These are phyloP conservation scores for Aquilaria sinensis DNA, from an alignment of 345 rosid species.

Conservation along the genomic window DNA sequence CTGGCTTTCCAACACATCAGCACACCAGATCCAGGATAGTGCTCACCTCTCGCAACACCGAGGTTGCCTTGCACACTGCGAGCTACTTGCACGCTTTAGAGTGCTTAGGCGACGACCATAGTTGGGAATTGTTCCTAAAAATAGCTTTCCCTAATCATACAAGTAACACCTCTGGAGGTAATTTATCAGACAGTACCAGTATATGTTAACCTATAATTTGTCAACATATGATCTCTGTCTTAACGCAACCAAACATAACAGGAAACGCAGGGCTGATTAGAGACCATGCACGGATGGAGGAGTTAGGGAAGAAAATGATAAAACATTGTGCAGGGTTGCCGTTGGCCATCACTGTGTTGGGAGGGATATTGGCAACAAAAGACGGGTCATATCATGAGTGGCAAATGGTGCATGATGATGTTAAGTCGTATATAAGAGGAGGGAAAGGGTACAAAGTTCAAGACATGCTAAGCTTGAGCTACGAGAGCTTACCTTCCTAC, in stretches of 20 bases:
- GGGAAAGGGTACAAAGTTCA: constrained; percentile 1
- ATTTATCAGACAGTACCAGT: no score
- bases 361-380: constrained; percentile 24
- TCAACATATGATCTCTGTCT: no score
- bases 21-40: background rate
- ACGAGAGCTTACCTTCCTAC: constrained; percentile 24
- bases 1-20: constrained; percentile 4
- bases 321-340: constrained; percentile 25
- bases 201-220: no score
- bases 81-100: background rate
- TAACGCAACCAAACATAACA: no score
- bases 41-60: background rate
- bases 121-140: constrained; percentile 8
- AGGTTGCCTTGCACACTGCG: background rate
- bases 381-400: constrained; percentile 3
- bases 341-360: constrained; percentile 25
- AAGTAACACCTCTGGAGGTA: background rate
- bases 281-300: constrained; percentile 7
- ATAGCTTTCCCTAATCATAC: background rate
- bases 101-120: background rate
- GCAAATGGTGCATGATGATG: constrained; percentile 1
- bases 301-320: constrained; percentile 19
- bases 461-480: constrained; percentile 20
- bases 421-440: constrained; percentile 10
- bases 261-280: background rate